These are phyloP conservation scores for Colletotrichum kahawae DNA, from an alignment of 2,329 filamentous ascomycete genomes.

Conservation along the genomic window DNA sequence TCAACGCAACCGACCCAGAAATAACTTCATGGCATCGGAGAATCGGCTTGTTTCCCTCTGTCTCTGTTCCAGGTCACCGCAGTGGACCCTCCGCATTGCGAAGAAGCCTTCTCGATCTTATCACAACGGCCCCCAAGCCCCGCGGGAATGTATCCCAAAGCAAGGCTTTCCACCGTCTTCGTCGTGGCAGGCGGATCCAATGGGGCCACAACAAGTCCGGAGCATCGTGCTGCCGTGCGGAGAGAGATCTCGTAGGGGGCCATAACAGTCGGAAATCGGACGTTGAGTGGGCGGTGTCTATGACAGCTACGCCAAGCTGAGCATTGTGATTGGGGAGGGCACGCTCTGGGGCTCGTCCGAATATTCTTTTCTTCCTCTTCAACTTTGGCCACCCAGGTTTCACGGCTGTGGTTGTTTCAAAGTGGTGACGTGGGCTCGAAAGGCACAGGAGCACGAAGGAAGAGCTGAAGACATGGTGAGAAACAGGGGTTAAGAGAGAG, in stretches of 20 bases:
- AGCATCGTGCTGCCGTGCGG: not conserved
- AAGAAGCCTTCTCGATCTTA: not conserved
- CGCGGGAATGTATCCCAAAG: not conserved
- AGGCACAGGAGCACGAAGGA: not conserved
- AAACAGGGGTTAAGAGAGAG: not conserved
- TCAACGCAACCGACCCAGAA: not conserved
- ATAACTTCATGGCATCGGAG: not conserved
- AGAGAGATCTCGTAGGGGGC: not conserved
- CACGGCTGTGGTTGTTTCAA: not conserved
- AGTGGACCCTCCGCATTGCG: not conserved
- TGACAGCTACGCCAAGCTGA: not conserved
- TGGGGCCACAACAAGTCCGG: not conserved
- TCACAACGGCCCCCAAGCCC: not conserved
- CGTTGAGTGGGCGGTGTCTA: not conserved
- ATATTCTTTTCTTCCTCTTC: not conserved
- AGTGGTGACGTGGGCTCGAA: slow-evolving; percentile 6
- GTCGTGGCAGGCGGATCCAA: not conserved
- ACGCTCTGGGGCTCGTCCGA: not conserved
- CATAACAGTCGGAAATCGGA: not conserved
- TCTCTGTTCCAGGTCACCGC: not conserved
- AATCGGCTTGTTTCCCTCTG: not conserved
- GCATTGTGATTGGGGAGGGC: not conserved
- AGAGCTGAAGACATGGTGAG: not conserved
- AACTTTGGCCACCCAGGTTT: not conserved
- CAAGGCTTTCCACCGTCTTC: not conserved